phyloP scores from a whole-genome alignment of 164 flowering plant species.

The Annona squamosa region DNA sequence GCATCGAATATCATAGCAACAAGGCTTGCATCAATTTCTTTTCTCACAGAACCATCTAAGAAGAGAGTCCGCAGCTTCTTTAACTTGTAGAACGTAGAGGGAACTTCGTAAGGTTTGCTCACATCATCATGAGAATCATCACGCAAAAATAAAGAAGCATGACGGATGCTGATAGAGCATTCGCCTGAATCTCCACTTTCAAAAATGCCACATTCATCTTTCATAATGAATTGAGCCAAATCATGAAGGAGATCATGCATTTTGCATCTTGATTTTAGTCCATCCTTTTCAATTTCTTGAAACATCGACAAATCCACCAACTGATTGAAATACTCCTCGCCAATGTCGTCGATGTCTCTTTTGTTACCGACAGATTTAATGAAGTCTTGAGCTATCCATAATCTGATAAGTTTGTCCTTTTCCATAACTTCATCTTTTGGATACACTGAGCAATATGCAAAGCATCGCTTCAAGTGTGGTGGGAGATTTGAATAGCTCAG shows the following conservation, averaged over 20 bases:
- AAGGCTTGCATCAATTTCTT: background rate
- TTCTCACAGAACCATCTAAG: background rate
- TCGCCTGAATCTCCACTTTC: background rate
- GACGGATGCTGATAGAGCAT: background rate
- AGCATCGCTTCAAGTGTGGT: conserved; percentile 14
- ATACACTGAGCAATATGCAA: conserved; percentile 20
- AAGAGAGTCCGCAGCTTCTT: conserved; percentile 4
- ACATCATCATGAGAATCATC: no score
- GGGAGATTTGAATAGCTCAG: conserved; percentile 18
- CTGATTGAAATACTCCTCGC: conserved; percentile 9
- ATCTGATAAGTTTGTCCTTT: conserved; percentile 10
- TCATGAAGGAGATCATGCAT: conserved; percentile 12
- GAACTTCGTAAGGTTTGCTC: background rate
- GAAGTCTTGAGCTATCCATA: conserved; percentile 21
- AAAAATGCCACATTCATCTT: background rate
- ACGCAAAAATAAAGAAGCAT: background rate
- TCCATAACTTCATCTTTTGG: conserved; percentile 9
- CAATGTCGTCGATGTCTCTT: conserved; percentile 9
- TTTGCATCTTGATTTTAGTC: background rate
- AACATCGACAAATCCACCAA: conserved; percentile 6
- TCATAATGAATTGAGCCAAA: background rate
- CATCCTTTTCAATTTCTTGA: background rate
- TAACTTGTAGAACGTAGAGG: background rate
- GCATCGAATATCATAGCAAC: background rate
- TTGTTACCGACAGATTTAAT: conserved; percentile 2